Evolutionary conservation across 352 stramenopile species (phyloP).

Genomic region (Vaucheria bursata): DNA sequence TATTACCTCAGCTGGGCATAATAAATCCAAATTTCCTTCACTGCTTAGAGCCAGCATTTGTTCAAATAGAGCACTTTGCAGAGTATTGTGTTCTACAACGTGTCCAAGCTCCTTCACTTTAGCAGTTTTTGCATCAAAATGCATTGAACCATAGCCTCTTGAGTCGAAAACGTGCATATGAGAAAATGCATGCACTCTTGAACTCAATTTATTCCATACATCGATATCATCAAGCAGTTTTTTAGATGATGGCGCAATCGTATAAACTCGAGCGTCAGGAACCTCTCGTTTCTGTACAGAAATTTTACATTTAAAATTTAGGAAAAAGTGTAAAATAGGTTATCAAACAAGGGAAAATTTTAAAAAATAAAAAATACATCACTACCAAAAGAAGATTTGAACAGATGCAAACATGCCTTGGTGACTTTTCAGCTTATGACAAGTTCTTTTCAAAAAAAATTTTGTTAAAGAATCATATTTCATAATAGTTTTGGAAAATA

Average conservation of each 20-base stretch:
- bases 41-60: conserved; percentile 64
- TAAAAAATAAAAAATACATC: too few relatives aligned
- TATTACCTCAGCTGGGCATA: conserved; percentile 24
- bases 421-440: too few relatives aligned
- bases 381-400: too few relatives aligned
- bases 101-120: conserved; percentile 62
- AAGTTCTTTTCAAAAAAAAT: too few relatives aligned
- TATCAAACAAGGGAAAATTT: too few relatives aligned
- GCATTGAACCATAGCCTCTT: conserved; percentile 73
- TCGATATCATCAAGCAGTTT: conserved; percentile 61
- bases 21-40: conserved; percentile 32
- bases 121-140: conserved; percentile 58
- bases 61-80: conserved; percentile 69
- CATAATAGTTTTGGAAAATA: too few relatives aligned
- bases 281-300: not conserved
- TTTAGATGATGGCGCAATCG: conserved; percentile 71
- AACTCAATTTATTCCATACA: conserved; percentile 65
- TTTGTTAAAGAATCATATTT: too few relatives aligned
- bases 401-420: too few relatives aligned
- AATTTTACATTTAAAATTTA: too few relatives aligned
- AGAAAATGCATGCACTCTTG: conserved; percentile 57
- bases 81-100: conserved; percentile 72
- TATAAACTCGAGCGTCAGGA: conserved; percentile 75
- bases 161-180: conserved; percentile 72
- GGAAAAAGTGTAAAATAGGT: too few relatives aligned